Percentiles rank a stretch among this genome's conserved stretches.
These are phyloP conservation scores for Wickerhamiella brachini DNA, from an alignment of 805 yeast species.

Conservation along the genomic window DNA sequence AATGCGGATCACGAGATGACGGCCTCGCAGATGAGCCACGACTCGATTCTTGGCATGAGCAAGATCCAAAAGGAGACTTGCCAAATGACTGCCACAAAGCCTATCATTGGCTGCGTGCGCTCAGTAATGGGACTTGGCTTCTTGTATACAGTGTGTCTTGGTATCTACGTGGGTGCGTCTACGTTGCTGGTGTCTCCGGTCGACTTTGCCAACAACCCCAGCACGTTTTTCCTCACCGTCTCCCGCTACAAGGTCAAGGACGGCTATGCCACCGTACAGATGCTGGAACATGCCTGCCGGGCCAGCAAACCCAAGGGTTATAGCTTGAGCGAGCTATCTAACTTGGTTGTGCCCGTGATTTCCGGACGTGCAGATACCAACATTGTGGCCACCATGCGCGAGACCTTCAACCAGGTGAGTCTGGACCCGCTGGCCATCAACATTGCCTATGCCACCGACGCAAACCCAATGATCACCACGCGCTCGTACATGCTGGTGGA, in stretches of 20 bases:
- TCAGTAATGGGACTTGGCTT: slow-evolving; percentile 81
- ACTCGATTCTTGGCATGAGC: slow-evolving; percentile 59
- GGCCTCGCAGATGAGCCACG: slow-evolving; percentile 44
- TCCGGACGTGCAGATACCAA: slow-evolving; percentile 53
- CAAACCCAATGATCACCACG: slow-evolving; percentile 73
- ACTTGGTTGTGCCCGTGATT: slow-evolving; percentile 70
- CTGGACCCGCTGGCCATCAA: slow-evolving; percentile 58
- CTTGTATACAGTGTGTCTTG: slow-evolving; percentile 68
- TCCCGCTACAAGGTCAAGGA: slow-evolving; percentile 75
- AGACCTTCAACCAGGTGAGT: slow-evolving; percentile 48
- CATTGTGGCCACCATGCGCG: slow-evolving; percentile 40
- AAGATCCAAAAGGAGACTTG: slow-evolving; percentile 87
- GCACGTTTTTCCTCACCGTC: slow-evolving; percentile 51
- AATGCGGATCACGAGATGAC: slow-evolving; percentile 57
- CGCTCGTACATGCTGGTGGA: slow-evolving; percentile 81
- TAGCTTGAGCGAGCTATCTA: slow-evolving; percentile 50
- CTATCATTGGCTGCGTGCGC: slow-evolving; percentile 76
- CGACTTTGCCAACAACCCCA: slow-evolving; percentile 63
- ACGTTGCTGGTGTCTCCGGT: slow-evolving; percentile 70
- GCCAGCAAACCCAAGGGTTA: slow-evolving; percentile 47
- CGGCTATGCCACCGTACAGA: slow-evolving; percentile 68
- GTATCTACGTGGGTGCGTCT: slow-evolving; percentile 74
- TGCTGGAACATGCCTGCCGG: slow-evolving; percentile 61
- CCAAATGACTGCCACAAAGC: slow-evolving; percentile 54
- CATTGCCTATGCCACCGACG: slow-evolving; percentile 60